Percentiles rank a stretch among this genome's conserved stretches.
phyloP scores from a whole-genome alignment of 2,329 filamentous ascomycete genomes.

The Shiraia sp. region DNA sequence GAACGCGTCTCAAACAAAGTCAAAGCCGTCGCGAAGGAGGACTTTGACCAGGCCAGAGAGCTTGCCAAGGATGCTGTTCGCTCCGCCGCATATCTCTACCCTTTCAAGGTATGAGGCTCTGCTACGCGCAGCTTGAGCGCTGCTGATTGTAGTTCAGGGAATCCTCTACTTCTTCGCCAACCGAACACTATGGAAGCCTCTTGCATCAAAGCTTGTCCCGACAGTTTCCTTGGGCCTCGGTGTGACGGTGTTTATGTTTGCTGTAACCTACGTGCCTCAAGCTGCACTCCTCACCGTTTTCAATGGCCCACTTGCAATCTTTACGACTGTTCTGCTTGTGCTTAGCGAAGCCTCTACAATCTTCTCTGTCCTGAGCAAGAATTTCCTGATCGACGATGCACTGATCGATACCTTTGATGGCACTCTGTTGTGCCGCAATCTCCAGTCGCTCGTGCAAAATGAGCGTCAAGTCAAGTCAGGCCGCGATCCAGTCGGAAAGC shows the following conservation, averaged over 20 bases:
- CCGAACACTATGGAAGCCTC: slow-evolving; percentile 62
- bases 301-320: slow-evolving; percentile 78
- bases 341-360: slow-evolving; percentile 55
- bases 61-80: slow-evolving; percentile 70
- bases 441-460: slow-evolving; percentile 68
- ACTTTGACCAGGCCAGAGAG: slow-evolving; percentile 67
- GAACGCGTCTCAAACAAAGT: slow-evolving; percentile 53
- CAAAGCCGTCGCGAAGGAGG: slow-evolving; percentile 65
- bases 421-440: slow-evolving; percentile 58
- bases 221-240: slow-evolving; percentile 72
- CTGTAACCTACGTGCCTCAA: slow-evolving; percentile 85
- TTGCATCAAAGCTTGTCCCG: slow-evolving; percentile 59
- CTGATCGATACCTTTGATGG: slow-evolving; percentile 90
- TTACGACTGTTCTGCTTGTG: slow-evolving; percentile 71
- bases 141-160: slow-evolving; percentile 50
- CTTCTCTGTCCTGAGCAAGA: slow-evolving; percentile 62
- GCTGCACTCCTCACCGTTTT: slow-evolving; percentile 80
- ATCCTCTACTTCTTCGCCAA: slow-evolving; percentile 64
- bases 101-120: slow-evolving; percentile 63
- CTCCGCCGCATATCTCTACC: slow-evolving; percentile 84
- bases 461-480: slow-evolving; percentile 71
- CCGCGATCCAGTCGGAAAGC: slow-evolving; percentile 56
- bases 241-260: slow-evolving; percentile 81
- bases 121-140: background rate
- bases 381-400: slow-evolving; percentile 78